Evolutionary conservation across 495 filamentous ascomycete species (phyloP).

Genomic region (Hyphodiscus hymeniophilus): DNA sequence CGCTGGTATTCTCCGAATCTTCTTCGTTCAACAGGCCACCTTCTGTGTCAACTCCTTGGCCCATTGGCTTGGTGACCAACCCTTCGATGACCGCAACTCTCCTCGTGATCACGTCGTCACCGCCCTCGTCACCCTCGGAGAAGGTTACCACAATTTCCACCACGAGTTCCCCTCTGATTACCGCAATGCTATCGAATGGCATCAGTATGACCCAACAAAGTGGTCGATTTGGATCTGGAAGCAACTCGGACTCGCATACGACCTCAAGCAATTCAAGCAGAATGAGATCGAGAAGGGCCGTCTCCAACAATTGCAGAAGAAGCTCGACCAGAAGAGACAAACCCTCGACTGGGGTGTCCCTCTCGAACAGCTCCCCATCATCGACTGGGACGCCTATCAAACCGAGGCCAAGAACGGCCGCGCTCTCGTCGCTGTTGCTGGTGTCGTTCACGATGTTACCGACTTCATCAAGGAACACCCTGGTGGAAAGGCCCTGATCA

Average conservation of each 20-base stretch:
- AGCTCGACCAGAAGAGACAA: constrained; percentile 91
- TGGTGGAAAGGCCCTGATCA: constrained; percentile 93
- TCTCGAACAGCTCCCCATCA: constrained; percentile 86
- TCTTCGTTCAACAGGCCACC: constrained; percentile 98
- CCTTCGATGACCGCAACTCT: constrained; percentile 98
- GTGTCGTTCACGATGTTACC: constrained; percentile 91
- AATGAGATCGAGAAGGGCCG: constrained; percentile 99
- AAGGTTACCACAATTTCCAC: constrained; percentile 99
- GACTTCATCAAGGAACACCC: constrained; percentile 97
- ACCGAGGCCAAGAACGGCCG: constrained; percentile 82
- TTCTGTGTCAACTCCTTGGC: constrained; percentile 99
- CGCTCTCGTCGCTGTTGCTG: constrained; percentile 79
- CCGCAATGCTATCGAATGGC: constrained; percentile 96
- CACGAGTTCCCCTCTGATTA: constrained; percentile 99
- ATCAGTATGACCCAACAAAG: constrained; percentile 98
- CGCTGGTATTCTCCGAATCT: constrained; percentile 89
- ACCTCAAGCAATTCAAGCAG: constrained; percentile 93
- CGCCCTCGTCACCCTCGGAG: constrained; percentile 88
- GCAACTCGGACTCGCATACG: constrained; percentile 86
- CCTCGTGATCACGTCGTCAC: constrained; percentile 96
- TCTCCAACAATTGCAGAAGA: constrained; percentile 96
- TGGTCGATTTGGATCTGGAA: constrained; percentile 94
- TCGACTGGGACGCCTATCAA: constrained; percentile 95
- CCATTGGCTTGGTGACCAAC: constrained; percentile 98
- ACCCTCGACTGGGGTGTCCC: constrained; percentile 93